phyloP scores from a whole-genome alignment of 2,329 filamentous ascomycete species.

The Ceratocystiopsis brevicomis region DNA sequence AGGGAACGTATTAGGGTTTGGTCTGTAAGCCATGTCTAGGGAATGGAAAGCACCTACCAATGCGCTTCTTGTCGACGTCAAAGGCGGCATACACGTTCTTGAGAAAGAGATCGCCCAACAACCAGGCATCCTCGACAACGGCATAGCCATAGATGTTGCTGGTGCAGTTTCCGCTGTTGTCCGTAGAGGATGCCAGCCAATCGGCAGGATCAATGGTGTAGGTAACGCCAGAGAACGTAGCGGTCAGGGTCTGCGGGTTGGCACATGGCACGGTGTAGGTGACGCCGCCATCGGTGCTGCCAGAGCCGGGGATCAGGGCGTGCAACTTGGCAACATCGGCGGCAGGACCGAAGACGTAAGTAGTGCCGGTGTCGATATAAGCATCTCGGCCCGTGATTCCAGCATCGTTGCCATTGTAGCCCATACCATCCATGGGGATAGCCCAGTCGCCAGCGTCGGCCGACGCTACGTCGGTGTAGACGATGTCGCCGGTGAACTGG shows the following conservation, averaged over 20 bases:
- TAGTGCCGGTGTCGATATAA: conserved; percentile 73
- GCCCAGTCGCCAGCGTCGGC: conserved; percentile 47
- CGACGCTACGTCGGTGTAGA: conserved; percentile 38
- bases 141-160: conserved; percentile 60
- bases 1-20: too few relatives aligned
- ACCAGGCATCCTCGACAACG: conserved; percentile 49
- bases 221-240: conserved; percentile 48
- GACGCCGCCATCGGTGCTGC: conserved; percentile 31
- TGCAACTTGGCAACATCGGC: conserved; percentile 50
- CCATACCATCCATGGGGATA: conserved; percentile 46
- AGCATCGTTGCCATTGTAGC: conserved; percentile 38
- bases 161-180: conserved; percentile 28
- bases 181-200: conserved; percentile 35
- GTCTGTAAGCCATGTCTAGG: too few relatives aligned
- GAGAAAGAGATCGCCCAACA: conserved; percentile 70
- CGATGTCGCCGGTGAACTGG: conserved; percentile 49
- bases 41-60: conserved; percentile 26
- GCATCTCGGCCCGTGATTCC: conserved; percentile 38
- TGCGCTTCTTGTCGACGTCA: conserved; percentile 48
- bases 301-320: conserved; percentile 42
- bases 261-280: conserved; percentile 59
- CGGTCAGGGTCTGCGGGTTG: conserved; percentile 37
- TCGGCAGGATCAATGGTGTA: conserved; percentile 53
- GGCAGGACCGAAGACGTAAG: conserved; percentile 54
- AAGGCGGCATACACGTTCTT: conserved; percentile 84